Evolutionary conservation across 495 filamentous ascomycete genomes (phyloP).

Genomic region (Hypomontagnella monticulosa): DNA sequence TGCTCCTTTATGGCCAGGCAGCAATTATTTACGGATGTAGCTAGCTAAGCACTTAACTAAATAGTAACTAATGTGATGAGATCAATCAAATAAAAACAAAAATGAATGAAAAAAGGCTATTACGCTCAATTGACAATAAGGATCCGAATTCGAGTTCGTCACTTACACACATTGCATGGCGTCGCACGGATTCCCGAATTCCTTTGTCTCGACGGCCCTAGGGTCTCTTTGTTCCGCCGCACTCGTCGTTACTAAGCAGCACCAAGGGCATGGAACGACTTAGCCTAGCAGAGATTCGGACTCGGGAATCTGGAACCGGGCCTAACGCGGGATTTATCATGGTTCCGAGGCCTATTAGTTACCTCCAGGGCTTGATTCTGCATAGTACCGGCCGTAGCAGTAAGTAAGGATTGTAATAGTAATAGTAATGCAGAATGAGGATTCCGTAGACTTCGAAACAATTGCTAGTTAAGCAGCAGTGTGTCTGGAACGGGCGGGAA

Average conservation of each 20-base stretch:
- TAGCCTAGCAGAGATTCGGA: background rate
- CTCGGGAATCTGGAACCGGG: slow-evolving; percentile 26
- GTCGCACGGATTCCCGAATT: background rate
- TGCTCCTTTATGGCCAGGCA: background rate
- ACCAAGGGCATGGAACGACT: slow-evolving; percentile 2
- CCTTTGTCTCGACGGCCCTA: background rate
- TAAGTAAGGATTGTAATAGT: background rate
- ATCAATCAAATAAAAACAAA: slow-evolving; percentile 1
- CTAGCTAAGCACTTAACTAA: slow-evolving; percentile 1
- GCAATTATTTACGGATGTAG: background rate
- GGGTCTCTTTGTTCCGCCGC: background rate
- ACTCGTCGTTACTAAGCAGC: slow-evolving; percentile 4
- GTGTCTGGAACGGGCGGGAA: background rate
- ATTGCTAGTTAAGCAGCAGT: background rate
- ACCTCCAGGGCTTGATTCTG: too few species aligned
- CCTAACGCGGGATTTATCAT: slow-evolving; percentile 35
- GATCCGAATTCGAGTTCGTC: too few species aligned
- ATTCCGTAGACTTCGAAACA: slow-evolving; percentile 20
- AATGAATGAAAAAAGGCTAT: too few species aligned
- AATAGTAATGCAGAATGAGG: slow-evolving; percentile 1
- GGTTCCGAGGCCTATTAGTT: slow-evolving; percentile 16
- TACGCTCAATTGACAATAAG: too few species aligned
- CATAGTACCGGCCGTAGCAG: background rate
- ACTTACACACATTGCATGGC: too few species aligned
- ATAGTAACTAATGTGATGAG: background rate